A percentile compares a stretch with the other conserved stretches of the same genome.
These are phyloP conservation scores for Spergularia azorica DNA, from an alignment of 179 eudicot species.

Conservation along the genomic window DNA sequence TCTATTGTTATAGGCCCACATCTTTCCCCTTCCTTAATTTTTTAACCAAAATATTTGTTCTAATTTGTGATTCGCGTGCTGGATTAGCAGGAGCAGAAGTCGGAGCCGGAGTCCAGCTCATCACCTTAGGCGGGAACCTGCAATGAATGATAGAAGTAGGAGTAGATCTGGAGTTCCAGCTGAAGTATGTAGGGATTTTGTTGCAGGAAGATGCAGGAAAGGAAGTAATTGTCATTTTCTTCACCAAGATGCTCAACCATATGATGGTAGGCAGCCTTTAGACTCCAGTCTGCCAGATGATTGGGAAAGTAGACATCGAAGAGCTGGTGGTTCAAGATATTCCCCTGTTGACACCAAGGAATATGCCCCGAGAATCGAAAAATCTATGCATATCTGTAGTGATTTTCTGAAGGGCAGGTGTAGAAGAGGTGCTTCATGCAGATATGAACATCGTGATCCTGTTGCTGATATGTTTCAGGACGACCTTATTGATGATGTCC, in stretches of 20 bases:
- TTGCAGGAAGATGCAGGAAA: constrained; percentile 49
- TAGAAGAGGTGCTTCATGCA: constrained; percentile 37
- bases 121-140: constrained; percentile 36
- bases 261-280: constrained; percentile 35
- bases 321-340: constrained; percentile 40
- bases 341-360: constrained; percentile 38
- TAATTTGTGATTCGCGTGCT: constrained; percentile 3
- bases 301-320: constrained; percentile 40
- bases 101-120: constrained; percentile 45
- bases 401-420: constrained; percentile 43
- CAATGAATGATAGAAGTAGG: constrained; percentile 35
- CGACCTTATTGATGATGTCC: constrained; percentile 31
- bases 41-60: neutral
- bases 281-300: constrained; percentile 32
- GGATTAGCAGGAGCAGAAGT: constrained; percentile 38
- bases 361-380: constrained; percentile 25
- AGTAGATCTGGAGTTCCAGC: constrained; percentile 35
- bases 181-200: constrained; percentile 44
- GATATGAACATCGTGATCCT: constrained; percentile 32
- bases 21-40: neutral
- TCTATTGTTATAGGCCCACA: neutral
- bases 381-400: constrained; percentile 34
- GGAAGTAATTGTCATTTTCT: constrained; percentile 43
- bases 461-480: constrained; percentile 31
- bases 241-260: constrained; percentile 36